Evolutionary conservation across 2,329 filamentous ascomycete species (phyloP).

Genomic region (Neofusicoccum parvum): DNA sequence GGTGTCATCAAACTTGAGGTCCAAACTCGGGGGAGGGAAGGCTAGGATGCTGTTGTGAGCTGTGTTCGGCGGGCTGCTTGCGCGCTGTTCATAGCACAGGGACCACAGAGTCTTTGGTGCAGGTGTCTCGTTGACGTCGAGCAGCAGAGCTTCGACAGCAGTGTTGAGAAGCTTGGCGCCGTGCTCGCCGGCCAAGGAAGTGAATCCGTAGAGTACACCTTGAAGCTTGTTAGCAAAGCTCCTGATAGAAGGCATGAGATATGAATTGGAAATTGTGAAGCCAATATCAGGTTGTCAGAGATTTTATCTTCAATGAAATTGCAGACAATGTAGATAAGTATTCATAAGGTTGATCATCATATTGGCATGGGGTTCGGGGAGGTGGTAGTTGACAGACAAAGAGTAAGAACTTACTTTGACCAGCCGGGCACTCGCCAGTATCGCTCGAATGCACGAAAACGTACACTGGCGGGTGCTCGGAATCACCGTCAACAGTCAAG

Average conservation of each 20-base stretch:
- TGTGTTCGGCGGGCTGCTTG: conserved; percentile 32
- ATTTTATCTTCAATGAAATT: conserved; percentile 83
- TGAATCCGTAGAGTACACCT: conserved; percentile 63
- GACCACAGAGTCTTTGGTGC: conserved; percentile 53
- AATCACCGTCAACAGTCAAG: conserved; percentile 45
- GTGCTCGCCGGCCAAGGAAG: conserved; percentile 39
- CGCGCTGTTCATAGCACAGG: conserved; percentile 54
- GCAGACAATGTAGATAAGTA: conserved; percentile 99
- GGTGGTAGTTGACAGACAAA: conserved; percentile 19
- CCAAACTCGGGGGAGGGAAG: conserved; percentile 62
- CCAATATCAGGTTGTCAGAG: conserved; percentile 86
- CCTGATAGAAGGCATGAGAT: conserved; percentile 25
- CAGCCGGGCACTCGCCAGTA: conserved; percentile 83
- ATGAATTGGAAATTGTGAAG: conserved; percentile 22
- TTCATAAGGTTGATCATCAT: conserved; percentile 86
- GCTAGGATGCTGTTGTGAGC: conserved; percentile 50
- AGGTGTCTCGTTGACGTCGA: conserved; percentile 36
- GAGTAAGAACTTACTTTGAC: conserved; percentile 76
- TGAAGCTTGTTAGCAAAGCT: conserved; percentile 25
- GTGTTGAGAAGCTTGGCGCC: conserved; percentile 42
- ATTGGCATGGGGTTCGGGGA: conserved; percentile 41
- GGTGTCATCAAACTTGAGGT: conserved; percentile 67
- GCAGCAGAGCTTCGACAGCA: conserved; percentile 48
- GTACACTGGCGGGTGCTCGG: conserved; percentile 54
- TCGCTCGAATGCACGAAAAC: conserved; percentile 80